Evolutionary conservation across 2,329 filamentous ascomycete genomes (phyloP).

Genomic region (Stachybotrys echinatus): DNA sequence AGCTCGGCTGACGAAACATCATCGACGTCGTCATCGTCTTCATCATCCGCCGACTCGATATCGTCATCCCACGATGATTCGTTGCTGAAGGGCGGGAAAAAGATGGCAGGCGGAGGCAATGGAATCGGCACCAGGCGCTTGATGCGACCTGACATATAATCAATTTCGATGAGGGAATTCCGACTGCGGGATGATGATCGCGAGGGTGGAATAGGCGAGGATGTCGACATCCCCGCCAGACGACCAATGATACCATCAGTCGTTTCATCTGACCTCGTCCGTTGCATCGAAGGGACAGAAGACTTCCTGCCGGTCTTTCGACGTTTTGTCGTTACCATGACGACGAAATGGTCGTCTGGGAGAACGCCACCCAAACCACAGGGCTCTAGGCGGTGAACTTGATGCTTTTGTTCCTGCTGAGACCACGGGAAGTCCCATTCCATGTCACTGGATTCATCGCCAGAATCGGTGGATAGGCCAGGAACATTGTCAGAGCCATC

Average conservation of each 20-base stretch:
- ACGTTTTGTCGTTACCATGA: constrained; percentile 48
- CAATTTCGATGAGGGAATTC: constrained; percentile 28
- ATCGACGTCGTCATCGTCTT: neutral
- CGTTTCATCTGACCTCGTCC: constrained; percentile 18
- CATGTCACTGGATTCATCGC: constrained; percentile 30
- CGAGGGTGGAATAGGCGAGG: constrained; percentile 21
- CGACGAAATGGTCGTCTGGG: constrained; percentile 60
- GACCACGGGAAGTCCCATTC: constrained; percentile 44
- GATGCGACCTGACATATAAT: constrained; percentile 38
- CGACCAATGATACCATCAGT: constrained; percentile 36
- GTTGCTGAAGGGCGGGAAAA: constrained; percentile 41
- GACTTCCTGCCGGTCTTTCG: constrained; percentile 14
- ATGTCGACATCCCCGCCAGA: constrained; percentile 35
- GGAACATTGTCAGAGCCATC: constrained; percentile 17
- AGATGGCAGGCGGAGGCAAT: constrained; percentile 48
- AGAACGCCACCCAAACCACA: constrained; percentile 54
- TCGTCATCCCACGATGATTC: constrained; percentile 29
- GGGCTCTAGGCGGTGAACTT: constrained; percentile 41
- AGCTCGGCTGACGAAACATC: constrained; percentile 16
- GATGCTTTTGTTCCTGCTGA: constrained; percentile 30
- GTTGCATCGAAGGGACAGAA: neutral
- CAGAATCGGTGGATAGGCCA: constrained; percentile 25
- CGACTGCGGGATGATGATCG: constrained; percentile 1
- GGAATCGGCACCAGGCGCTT: constrained; percentile 39
- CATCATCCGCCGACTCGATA: constrained; percentile 19